Evolutionary conservation across 2,329 filamentous ascomycete species (phyloP).

Genomic region (Paraconiothyrium sp.): DNA sequence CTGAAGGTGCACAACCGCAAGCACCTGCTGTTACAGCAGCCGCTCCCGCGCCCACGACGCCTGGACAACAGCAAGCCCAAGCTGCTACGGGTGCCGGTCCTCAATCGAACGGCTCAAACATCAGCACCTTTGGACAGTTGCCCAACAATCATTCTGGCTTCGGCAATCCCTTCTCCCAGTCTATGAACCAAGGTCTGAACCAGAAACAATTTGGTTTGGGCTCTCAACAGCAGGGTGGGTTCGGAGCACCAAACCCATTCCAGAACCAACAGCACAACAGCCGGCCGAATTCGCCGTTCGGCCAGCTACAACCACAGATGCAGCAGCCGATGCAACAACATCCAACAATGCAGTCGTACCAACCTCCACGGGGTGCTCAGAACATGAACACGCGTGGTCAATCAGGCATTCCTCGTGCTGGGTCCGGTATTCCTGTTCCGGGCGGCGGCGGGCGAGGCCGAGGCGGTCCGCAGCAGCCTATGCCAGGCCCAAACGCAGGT

Average conservation of each 20-base stretch:
- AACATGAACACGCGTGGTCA: constrained; percentile 28
- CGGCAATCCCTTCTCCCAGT: not conserved
- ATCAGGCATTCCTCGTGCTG: constrained; percentile 43
- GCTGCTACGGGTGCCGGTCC: constrained; percentile 12
- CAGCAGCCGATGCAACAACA: constrained; percentile 26
- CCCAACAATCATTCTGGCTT: constrained; percentile 2
- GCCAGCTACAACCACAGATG: constrained; percentile 25
- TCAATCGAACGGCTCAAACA: constrained; percentile 28
- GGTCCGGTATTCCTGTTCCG: constrained; percentile 43
- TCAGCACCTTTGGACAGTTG: constrained; percentile 24
- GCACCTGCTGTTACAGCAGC: constrained; percentile 11
- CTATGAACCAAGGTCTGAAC: constrained; percentile 14
- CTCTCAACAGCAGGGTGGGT: constrained; percentile 3
- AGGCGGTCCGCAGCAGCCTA: constrained; percentile 31
- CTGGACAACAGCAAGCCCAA: constrained; percentile 27
- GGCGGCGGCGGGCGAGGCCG: constrained; percentile 29
- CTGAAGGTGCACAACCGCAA: constrained; percentile 8
- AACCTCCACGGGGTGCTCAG: constrained; percentile 40
- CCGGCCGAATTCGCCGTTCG: constrained; percentile 34
- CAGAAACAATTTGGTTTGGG: constrained; percentile 11
- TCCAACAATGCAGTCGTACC: constrained; percentile 15
- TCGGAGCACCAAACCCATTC: constrained; percentile 13
- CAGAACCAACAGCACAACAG: constrained; percentile 17
- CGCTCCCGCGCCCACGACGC: constrained; percentile 19
- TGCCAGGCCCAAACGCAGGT: constrained; percentile 24